Base-by-base conservation (phyloP, 305 asterid genomes). In the Fraxinus sp. region DNA sequence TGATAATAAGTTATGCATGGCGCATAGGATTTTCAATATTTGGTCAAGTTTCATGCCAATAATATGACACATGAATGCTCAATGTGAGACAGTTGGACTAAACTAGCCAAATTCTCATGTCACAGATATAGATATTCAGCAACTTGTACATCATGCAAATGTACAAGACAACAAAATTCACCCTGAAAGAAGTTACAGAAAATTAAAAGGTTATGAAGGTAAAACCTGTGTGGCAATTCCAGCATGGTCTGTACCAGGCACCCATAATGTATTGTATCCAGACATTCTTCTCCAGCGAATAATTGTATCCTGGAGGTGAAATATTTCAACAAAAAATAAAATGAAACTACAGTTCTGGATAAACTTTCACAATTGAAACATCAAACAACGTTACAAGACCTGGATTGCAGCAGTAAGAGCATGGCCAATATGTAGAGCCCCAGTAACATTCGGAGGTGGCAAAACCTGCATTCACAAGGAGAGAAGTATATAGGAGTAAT, bases 221-320 rank as follows among this genome's bases (percentile, higher is more conserved):
- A 77, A 24, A 77, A 97, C 99, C 98, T 97, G 98, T 20, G 98
- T 97, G 28, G 99, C 98, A 32, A 97, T 95, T 80, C 99, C 99
- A 81, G 99, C 99, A 84, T 97, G 98, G 86, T 97, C 99, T 92
- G 92, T 92, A 81, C 98, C 97, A 57, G 99, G 99, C 49, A 97
- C 96, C 99, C 99, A 97, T 77, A 92, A 85, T 22, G 96, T 81
- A 85, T 97, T 97, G 92, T 89, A 92, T 79, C 99, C 99, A 57
- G 99, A 93, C 99, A 97, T 97, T 80, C 98, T 90, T 75, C 91
- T 90, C 97, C 97, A 97, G 64, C 99, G 98, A 86, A 93, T 95
- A 80, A 95, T 92, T 72, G 98, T 95, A 84, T 97, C 99, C 99
- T 97, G 88, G 78, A 85, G 83, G 52, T 10, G 75, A 84, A 22